Percentiles rank a stretch among this genome's conserved stretches.
These are phyloP conservation scores for Candida mattraensis DNA, from an alignment of 805 yeast species.

Conservation along the genomic window DNA sequence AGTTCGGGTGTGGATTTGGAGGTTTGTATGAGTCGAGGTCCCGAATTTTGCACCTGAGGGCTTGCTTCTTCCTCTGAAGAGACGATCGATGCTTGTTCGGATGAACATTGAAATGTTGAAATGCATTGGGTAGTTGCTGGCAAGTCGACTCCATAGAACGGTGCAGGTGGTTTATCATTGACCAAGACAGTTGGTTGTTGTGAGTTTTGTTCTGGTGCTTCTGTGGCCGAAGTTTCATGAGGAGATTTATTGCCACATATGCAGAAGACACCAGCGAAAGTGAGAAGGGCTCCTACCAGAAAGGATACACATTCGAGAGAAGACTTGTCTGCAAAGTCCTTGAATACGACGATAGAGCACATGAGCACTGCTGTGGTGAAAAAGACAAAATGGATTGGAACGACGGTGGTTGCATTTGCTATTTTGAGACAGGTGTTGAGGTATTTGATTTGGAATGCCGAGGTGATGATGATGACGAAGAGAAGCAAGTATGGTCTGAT, in stretches of 20 bases:
- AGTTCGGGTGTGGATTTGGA: constrained; percentile 23
- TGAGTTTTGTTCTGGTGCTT: constrained; percentile 1
- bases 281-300: constrained; percentile 36
- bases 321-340: constrained; percentile 37
- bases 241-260: constrained; percentile 27
- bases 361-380: constrained; percentile 44
- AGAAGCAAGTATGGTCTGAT: constrained; percentile 35
- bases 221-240: not conserved
- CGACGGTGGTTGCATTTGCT: constrained; percentile 46
- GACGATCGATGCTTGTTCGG: constrained; percentile 11
- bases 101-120: not conserved
- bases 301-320: constrained; percentile 26
- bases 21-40: constrained; percentile 14
- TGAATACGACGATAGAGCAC: constrained; percentile 43
- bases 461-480: constrained; percentile 36
- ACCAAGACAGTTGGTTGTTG: constrained; percentile 1
- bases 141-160: too few relatives aligned
- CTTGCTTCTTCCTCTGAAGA: constrained; percentile 9
- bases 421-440: constrained; percentile 39
- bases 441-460: constrained; percentile 40
- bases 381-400: constrained; percentile 49
- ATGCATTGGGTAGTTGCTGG: not conserved
- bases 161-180: not conserved
- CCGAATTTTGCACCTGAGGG: constrained; percentile 1
- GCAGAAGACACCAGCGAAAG: constrained; percentile 43